Evolutionary conservation across 768 basidiomycete genomes (phyloP).

Genomic region (Phaeotremella fagi): DNA sequence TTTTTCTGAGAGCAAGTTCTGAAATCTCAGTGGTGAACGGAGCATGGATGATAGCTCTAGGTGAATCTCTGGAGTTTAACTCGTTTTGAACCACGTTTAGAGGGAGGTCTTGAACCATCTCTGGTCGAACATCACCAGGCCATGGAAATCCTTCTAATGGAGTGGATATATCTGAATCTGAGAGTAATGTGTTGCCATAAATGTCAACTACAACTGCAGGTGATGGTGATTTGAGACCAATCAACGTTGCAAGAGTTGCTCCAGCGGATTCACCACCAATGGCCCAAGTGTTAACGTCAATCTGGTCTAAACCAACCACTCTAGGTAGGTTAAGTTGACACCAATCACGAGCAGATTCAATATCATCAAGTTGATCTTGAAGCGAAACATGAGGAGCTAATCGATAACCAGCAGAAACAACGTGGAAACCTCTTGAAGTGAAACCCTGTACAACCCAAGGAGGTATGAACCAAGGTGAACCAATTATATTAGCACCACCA

Average conservation of each 20-base stretch:
- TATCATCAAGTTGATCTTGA: conserved; percentile 9
- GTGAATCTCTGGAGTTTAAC: too few relatives aligned
- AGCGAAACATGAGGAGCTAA: conserved; percentile 16
- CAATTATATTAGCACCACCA: conserved; percentile 9
- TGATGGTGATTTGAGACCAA: conserved; percentile 4
- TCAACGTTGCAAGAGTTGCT: conserved; percentile 11
- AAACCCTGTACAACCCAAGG: conserved; percentile 25
- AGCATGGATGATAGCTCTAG: too few relatives aligned
- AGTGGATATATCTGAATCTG: background rate
- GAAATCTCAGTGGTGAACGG: too few relatives aligned
- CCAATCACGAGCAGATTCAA: conserved; percentile 12
- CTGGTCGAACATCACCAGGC: background rate
- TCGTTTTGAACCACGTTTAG: too few relatives aligned
- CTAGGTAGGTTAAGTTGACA: conserved; percentile 10
- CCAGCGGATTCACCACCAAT: conserved; percentile 29
- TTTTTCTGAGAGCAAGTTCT: too few relatives aligned
- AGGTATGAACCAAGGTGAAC: conserved; percentile 5
- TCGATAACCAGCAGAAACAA: conserved; percentile 23
- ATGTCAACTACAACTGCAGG: conserved; percentile 14
- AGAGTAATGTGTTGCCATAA: conserved; percentile 17
- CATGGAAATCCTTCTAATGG: background rate
- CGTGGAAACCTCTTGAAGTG: conserved; percentile 11
- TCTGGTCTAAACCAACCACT: conserved; percentile 2
- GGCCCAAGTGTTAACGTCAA: conserved; percentile 12
- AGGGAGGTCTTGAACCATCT: background rate